Percentiles rank a stretch among this genome's conserved stretches.
Evolutionary conservation across 2,329 filamentous ascomycete genomes (phyloP).

Genomic region (Penicillium sp.): DNA sequence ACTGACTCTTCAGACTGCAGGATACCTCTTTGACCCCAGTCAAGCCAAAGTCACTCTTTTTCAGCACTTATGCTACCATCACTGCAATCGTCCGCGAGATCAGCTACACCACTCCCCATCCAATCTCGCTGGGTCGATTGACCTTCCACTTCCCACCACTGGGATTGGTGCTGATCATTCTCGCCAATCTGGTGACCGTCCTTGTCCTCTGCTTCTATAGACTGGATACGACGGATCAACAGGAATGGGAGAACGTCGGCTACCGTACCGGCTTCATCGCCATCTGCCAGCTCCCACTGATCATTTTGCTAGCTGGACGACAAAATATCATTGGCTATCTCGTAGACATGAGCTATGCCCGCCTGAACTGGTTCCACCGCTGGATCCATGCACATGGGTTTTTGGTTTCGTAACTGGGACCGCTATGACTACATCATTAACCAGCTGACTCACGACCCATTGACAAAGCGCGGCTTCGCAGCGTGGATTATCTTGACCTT

Average conservation of each 20-base stretch:
- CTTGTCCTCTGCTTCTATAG: slow-evolving; percentile 62
- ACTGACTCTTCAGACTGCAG: slow-evolving; percentile 45
- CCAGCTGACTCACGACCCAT: not conserved
- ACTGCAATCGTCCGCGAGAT: not conserved
- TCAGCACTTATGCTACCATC: slow-evolving; percentile 34
- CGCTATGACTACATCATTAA: not conserved
- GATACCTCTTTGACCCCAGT: slow-evolving; percentile 52
- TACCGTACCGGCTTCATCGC: slow-evolving; percentile 61
- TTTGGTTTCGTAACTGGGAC: slow-evolving; percentile 4
- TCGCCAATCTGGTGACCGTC: slow-evolving; percentile 54
- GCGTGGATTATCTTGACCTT: slow-evolving; percentile 14
- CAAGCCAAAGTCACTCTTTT: slow-evolving; percentile 57
- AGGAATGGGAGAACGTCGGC: slow-evolving; percentile 60
- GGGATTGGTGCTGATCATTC: slow-evolving; percentile 39
- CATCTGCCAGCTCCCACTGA: slow-evolving; percentile 58
- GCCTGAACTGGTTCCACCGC: slow-evolving; percentile 40
- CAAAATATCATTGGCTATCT: slow-evolving; percentile 47
- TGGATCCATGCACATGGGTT: slow-evolving; percentile 39
- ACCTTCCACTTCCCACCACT: slow-evolving; percentile 38
- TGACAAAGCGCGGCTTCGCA: slow-evolving; percentile 4
- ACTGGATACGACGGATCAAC: slow-evolving; percentile 54
- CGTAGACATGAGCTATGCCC: slow-evolving; percentile 37
- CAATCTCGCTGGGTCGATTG: not conserved
- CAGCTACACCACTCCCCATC: not conserved
- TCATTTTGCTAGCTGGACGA: slow-evolving; percentile 60